Evolutionary conservation across 1,139 yeast species (phyloP).

Genomic region (Saccharomyces hybrid): DNA sequence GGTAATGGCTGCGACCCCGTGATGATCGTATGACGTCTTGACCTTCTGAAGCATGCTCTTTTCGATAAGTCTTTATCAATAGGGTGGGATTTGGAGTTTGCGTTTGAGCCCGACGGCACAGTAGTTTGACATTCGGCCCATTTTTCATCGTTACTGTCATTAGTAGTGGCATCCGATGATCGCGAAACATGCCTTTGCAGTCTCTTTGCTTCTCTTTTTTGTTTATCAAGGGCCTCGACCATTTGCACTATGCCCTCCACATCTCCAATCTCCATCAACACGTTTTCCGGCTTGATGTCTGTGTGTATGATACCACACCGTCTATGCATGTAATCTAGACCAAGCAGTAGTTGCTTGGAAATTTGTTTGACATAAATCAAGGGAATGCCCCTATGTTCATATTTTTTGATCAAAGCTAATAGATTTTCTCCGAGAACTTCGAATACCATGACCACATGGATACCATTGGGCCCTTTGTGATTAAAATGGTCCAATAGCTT

Average conservation of each 20-base stretch:
- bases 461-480: conserved; percentile 68
- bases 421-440: conserved; percentile 77
- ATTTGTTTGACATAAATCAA: conserved; percentile 64
- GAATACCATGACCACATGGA: conserved; percentile 73
- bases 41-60: conserved; percentile 36
- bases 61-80: background rate
- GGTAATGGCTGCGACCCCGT: conserved; percentile 87
- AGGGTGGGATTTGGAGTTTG: conserved; percentile 1
- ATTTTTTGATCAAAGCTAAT: conserved; percentile 55
- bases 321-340: conserved; percentile 64
- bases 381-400: conserved; percentile 63
- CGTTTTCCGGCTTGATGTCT: conserved; percentile 73
- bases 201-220: conserved; percentile 38
- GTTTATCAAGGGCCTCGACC: conserved; percentile 49
- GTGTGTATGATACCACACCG: conserved; percentile 78
- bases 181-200: conserved; percentile 32
- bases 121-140: background rate
- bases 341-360: conserved; percentile 58
- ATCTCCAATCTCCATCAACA: conserved; percentile 65
- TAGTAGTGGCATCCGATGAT: background rate
- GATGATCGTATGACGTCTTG: conserved; percentile 68
- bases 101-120: background rate
- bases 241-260: conserved; percentile 60
- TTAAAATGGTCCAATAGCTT: conserved; percentile 58
- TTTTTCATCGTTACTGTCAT: background rate